Percentiles rank a stretch among this genome's conserved stretches.
Conservation (phyloP, 495 filamentous ascomycete species). For the Bacidia rubella region DNA sequence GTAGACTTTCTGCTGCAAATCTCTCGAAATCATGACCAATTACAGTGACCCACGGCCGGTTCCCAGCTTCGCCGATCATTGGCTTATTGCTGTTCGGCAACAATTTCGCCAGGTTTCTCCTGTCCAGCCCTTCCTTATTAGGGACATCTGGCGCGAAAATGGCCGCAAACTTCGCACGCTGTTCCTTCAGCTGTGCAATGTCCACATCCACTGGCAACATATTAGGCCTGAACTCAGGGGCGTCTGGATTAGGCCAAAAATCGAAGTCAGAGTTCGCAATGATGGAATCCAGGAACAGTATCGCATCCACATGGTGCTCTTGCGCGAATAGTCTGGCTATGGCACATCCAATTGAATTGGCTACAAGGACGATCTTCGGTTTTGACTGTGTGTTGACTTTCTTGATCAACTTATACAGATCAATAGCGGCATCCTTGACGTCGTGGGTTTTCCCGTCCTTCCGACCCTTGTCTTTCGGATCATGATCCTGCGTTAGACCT, state of each 20-base stretch:
- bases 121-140: slow-evolving; percentile 42
- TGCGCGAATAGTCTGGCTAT: slow-evolving; percentile 43
- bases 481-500: slow-evolving; percentile 37
- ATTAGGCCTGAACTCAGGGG: slow-evolving; percentile 29
- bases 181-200: slow-evolving; percentile 30
- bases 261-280: slow-evolving; percentile 48
- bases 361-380: slow-evolving; percentile 34
- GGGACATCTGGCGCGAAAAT: slow-evolving; percentile 41
- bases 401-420: slow-evolving; percentile 37
- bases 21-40: slow-evolving; percentile 47
- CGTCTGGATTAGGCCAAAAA: slow-evolving; percentile 47
- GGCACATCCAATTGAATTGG: slow-evolving; percentile 47
- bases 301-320: slow-evolving; percentile 32
- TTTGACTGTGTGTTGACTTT: slow-evolving; percentile 23
- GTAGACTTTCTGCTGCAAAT: slow-evolving; percentile 39
- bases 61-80: slow-evolving; percentile 27
- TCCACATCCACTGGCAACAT: slow-evolving; percentile 31
- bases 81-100: slow-evolving; percentile 39
- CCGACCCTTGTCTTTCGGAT: slow-evolving; percentile 35
- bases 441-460: slow-evolving; percentile 40
- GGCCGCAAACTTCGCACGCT: slow-evolving; percentile 25
- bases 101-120: slow-evolving; percentile 33
- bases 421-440: slow-evolving; percentile 30
- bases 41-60: slow-evolving; percentile 35
- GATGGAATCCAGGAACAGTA: slow-evolving; percentile 48